Evolutionary conservation across 1,139 yeast species (phyloP).

Genomic region (Sugiyamaella japonica): DNA sequence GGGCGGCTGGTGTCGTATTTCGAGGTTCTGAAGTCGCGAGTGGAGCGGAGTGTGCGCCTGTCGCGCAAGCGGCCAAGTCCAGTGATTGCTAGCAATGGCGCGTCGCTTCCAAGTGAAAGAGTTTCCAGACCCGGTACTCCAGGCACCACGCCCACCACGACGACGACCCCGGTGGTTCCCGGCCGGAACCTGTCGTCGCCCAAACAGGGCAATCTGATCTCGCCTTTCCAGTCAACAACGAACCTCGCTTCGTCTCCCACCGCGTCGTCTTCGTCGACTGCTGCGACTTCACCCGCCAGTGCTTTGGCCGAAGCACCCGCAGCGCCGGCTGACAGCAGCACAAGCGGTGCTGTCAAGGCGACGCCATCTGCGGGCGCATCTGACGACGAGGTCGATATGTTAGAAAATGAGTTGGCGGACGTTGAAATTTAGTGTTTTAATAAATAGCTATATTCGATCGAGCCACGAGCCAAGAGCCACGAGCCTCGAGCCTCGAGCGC

Average conservation of each 20-base stretch:
- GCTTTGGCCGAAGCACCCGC: not conserved
- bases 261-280: not conserved
- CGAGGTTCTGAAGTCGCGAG: slow-evolving; percentile 57
- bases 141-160: not conserved
- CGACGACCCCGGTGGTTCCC: not conserved
- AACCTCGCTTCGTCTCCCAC: slow-evolving; percentile 23
- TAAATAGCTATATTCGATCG: slow-evolving; percentile 1
- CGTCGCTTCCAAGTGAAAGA: slow-evolving; percentile 14
- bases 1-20: slow-evolving; percentile 54
- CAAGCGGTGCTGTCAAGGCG: not conserved
- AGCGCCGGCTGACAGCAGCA: not conserved
- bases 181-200: slow-evolving; percentile 21
- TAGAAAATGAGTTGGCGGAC: slow-evolving; percentile 29
- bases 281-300: slow-evolving; percentile 1
- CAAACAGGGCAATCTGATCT: slow-evolving; percentile 21
- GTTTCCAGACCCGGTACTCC: slow-evolving; percentile 16
- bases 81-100: slow-evolving; percentile 6
- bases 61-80: slow-evolving; percentile 21
- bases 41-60: slow-evolving; percentile 35
- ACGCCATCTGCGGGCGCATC: slow-evolving; percentile 20
- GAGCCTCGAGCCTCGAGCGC: not conserved
- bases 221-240: slow-evolving; percentile 28
- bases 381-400: slow-evolving; percentile 29
- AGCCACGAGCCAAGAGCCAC: not conserved
- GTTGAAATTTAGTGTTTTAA: slow-evolving; percentile 26